Conservation (phyloP, 192 early-diverging fungal genomes). For the Coemansia sp. region DNA sequence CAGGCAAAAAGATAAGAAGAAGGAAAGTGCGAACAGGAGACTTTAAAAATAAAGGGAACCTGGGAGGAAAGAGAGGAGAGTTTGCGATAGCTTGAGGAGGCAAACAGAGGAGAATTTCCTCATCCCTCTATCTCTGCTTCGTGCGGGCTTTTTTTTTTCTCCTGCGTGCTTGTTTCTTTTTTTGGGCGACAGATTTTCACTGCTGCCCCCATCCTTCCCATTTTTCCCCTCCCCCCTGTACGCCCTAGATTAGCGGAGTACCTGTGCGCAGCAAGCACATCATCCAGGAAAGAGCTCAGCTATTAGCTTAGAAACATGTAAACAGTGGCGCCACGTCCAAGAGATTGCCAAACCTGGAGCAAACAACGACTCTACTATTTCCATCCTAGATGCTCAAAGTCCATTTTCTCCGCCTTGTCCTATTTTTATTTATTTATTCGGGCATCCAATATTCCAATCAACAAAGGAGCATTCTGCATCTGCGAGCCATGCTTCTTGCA, state of each 20-base stretch:
- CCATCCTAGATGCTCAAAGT: neutral
- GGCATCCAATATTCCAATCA: neutral
- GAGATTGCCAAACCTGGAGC: slow-evolving; percentile 7
- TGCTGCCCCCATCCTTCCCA: neutral
- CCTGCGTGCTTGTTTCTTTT: neutral
- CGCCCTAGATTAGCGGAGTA: slow-evolving; percentile 1
- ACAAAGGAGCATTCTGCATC: neutral
- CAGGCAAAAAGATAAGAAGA: neutral
- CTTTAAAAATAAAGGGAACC: neutral
- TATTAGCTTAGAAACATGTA: neutral
- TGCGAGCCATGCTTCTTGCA: slow-evolving; percentile 8
- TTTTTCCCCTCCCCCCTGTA: neutral
- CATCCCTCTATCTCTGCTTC: neutral
- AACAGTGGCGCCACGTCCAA: slow-evolving; percentile 4
- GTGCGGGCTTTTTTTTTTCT: slow-evolving; percentile 4
- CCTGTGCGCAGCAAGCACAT: slow-evolving; percentile 2
- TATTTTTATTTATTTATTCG: neutral
- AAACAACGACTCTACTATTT: neutral
- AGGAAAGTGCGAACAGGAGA: neutral
- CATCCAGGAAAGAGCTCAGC: neutral
- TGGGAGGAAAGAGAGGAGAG: neutral
- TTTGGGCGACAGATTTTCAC: neutral
- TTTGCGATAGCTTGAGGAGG: neutral
- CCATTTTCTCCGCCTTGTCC: neutral
- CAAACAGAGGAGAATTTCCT: neutral